Percentiles rank a stretch among this genome's conserved stretches.
Conservation (phyloP, 2,329 filamentous ascomycete species). For the Botryotinia globosa region DNA sequence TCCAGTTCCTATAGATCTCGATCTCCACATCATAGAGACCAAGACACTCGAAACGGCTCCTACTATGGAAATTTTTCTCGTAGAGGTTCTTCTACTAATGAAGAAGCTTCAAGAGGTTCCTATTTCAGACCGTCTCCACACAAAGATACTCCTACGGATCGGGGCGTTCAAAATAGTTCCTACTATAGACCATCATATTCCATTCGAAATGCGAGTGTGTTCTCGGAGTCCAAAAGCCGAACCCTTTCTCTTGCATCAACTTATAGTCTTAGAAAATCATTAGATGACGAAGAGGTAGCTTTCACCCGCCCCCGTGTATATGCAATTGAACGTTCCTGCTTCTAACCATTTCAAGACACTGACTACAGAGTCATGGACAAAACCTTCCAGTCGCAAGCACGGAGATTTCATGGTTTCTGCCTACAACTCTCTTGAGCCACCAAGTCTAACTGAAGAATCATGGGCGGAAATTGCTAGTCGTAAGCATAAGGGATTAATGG, state of each 20-base stretch:
- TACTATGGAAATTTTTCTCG: background rate
- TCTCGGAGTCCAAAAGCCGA: background rate
- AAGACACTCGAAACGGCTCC: background rate
- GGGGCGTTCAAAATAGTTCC: background rate
- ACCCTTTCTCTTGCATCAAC: background rate
- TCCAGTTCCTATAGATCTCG: background rate
- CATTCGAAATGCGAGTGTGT: background rate
- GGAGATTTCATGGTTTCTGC: background rate
- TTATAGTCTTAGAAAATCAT: background rate
- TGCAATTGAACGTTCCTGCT: background rate
- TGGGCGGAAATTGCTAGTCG: constrained; percentile 12
- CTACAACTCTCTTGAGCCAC: no score
- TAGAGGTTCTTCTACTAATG: background rate
- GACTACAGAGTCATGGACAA: background rate
- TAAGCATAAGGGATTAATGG: background rate
- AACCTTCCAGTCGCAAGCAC: constrained; percentile 6
- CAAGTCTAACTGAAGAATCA: background rate
- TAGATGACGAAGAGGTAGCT: constrained; percentile 1
- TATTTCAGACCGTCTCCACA: background rate
- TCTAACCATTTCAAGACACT: constrained; percentile 5
- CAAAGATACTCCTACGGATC: background rate
- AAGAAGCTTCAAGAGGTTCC: background rate
- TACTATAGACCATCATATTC: background rate
- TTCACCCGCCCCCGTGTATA: background rate
- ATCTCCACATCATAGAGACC: background rate